Conservation (phyloP, 768 basidiomycete genomes). For the Mycena rosella region DNA sequence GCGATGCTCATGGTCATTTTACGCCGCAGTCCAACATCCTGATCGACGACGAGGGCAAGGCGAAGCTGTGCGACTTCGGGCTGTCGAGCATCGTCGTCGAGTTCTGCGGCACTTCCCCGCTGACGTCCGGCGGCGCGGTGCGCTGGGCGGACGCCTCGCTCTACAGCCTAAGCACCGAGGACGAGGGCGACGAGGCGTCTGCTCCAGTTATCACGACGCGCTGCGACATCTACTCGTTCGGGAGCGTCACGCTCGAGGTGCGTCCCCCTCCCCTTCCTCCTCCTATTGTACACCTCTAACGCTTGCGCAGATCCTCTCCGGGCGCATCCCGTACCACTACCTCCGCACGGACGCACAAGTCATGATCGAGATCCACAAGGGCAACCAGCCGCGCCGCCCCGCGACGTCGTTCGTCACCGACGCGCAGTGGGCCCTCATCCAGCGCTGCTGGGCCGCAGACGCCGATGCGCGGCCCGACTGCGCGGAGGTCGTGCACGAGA, state of each 20-base stretch:
- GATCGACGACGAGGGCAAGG: conserved; percentile 55
- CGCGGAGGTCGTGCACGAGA: conserved; percentile 38
- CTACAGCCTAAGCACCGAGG: conserved; percentile 48
- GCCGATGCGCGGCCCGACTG: conserved; percentile 47
- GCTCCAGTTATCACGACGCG: conserved; percentile 46
- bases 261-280: not conserved
- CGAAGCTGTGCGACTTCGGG: conserved; percentile 61
- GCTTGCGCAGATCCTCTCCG: conserved; percentile 51
- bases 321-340: conserved; percentile 58
- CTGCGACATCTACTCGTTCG: conserved; percentile 63
- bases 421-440: conserved; percentile 57
- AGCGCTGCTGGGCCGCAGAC: conserved; percentile 54
- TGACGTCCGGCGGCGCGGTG: conserved; percentile 57
- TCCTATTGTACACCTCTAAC: not conserved
- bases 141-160: conserved; percentile 62
- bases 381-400: conserved; percentile 56
- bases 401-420: conserved; percentile 53
- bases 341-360: conserved; percentile 53
- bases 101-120: conserved; percentile 45
- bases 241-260: conserved; percentile 60
- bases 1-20: conserved; percentile 20
- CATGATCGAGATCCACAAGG: conserved; percentile 56
- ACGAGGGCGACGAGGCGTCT: too few relatives aligned
- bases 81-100: conserved; percentile 56
- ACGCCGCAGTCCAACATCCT: conserved; percentile 59